Conservation (phyloP, 345 rosid species). For the Kandelia obovata region DNA sequence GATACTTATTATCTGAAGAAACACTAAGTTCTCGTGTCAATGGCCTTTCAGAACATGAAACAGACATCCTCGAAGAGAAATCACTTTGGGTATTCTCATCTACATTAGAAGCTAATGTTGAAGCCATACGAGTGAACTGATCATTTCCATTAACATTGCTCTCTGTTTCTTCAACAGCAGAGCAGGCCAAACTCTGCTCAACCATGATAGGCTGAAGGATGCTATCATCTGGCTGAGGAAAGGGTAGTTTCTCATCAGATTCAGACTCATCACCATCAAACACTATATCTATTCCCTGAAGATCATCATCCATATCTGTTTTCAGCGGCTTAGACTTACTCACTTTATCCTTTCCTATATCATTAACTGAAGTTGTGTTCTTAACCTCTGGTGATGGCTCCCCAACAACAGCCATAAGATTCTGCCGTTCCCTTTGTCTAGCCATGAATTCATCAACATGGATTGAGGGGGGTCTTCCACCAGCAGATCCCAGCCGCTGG, state of each 20-base stretch:
- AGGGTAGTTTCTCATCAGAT: constrained; percentile 77
- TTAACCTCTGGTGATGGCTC: constrained; percentile 59
- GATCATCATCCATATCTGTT: constrained; percentile 87
- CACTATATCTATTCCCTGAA: constrained; percentile 88
- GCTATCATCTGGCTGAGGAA: constrained; percentile 90
- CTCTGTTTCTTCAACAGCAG: constrained; percentile 92
- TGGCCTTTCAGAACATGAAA: constrained; percentile 62
- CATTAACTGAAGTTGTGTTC: constrained; percentile 41
- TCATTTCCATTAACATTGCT: constrained; percentile 67
- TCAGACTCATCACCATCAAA: constrained; percentile 97
- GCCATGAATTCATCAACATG: constrained; percentile 99
- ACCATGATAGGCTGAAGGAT: constrained; percentile 62
- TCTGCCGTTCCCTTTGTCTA: constrained; percentile 90
- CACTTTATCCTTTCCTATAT: constrained; percentile 46
- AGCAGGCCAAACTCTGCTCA: constrained; percentile 81
- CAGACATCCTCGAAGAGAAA: constrained; percentile 88
- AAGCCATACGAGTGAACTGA: constrained; percentile 65
- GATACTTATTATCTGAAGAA: constrained; percentile 73
- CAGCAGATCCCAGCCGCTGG: constrained; percentile 73
- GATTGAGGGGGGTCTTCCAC: constrained; percentile 99
- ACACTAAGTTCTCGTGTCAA: constrained; percentile 75
- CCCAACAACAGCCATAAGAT: constrained; percentile 55
- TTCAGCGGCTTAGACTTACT: constrained; percentile 74
- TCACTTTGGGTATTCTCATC: constrained; percentile 83
- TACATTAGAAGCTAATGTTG: constrained; percentile 60